Percentiles rank a stretch among this genome's conserved stretches.
Conservation (phyloP, 306 rosid genomes). For the Quercus glauca region DNA sequence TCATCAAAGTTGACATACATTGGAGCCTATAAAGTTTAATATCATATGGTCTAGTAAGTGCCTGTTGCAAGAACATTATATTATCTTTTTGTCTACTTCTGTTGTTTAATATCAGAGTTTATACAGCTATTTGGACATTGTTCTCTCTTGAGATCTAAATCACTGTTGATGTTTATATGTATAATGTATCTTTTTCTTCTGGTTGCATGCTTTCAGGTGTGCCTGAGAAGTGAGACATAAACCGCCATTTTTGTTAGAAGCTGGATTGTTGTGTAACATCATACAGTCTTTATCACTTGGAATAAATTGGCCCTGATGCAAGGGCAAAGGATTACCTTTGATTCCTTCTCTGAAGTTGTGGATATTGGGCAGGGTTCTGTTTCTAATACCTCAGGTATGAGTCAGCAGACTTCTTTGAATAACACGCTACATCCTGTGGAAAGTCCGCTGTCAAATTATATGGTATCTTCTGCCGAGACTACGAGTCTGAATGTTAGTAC, state of each 20-base stretch:
- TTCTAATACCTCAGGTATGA: slow-evolving; percentile 54
- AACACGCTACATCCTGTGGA: slow-evolving; percentile 52
- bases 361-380: slow-evolving; percentile 55
- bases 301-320: slow-evolving; percentile 56
- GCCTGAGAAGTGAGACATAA: slow-evolving; percentile 19
- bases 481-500: slow-evolving; percentile 39
- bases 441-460: slow-evolving; percentile 48
- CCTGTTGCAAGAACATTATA: background rate
- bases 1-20: background rate
- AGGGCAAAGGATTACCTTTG: slow-evolving; percentile 61
- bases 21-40: background rate
- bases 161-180: slow-evolving; percentile 11
- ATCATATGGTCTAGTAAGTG: background rate
- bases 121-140: slow-evolving; percentile 3
- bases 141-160: slow-evolving; percentile 6
- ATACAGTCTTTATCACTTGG: slow-evolving; percentile 22
- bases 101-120: background rate
- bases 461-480: slow-evolving; percentile 53
- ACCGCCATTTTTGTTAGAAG: slow-evolving; percentile 12
- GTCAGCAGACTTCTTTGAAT: slow-evolving; percentile 49
- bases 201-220: slow-evolving; percentile 11
- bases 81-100: background rate
- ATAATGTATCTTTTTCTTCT: background rate
- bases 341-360: slow-evolving; percentile 44
- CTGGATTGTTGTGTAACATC: slow-evolving; percentile 7